phyloP scores from a whole-genome alignment of 2,329 filamentous ascomycete genomes.

The Aspergillus ochraceoroseus region DNA sequence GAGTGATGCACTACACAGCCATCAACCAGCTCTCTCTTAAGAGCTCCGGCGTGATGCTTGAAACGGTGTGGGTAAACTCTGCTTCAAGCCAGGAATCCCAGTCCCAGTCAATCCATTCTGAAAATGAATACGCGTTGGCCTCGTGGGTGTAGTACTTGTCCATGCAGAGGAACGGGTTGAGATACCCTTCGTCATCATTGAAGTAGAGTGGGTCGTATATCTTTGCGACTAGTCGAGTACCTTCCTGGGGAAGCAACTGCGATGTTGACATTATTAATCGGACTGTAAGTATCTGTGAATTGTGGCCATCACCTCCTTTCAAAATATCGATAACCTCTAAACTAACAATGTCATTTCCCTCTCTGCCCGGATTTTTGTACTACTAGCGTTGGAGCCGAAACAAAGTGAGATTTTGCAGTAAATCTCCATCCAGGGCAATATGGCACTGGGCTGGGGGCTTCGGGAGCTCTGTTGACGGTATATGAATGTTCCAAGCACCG shows the following conservation, averaged over 20 bases:
- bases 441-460: conserved; percentile 19
- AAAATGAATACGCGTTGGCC: conserved; percentile 14
- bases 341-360: conserved; percentile 13
- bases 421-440: conserved; percentile 22
- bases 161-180: conserved; percentile 24
- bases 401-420: conserved; percentile 16
- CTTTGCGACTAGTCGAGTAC: conserved; percentile 21
- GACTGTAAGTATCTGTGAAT: conserved; percentile 22
- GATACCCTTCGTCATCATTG: conserved; percentile 18
- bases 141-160: conserved; percentile 27
- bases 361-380: conserved; percentile 11
- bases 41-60: conserved; percentile 19
- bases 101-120: conserved; percentile 25
- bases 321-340: conserved; percentile 19
- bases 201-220: conserved; percentile 26
- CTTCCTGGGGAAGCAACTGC: conserved; percentile 6
- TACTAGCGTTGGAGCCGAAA: conserved; percentile 18
- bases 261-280: conserved; percentile 11
- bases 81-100: conserved; percentile 21
- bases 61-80: conserved; percentile 21
- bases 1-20: too few relatives aligned
- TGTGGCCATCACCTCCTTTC: conserved; percentile 18
- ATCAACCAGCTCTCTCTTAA: too few relatives aligned
- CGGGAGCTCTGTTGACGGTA: conserved; percentile 14
- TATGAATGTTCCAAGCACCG: too few relatives aligned